These are phyloP conservation scores for Aspergillus melleus DNA, from an alignment of 2,329 filamentous ascomycete genomes.

Conservation along the genomic window DNA sequence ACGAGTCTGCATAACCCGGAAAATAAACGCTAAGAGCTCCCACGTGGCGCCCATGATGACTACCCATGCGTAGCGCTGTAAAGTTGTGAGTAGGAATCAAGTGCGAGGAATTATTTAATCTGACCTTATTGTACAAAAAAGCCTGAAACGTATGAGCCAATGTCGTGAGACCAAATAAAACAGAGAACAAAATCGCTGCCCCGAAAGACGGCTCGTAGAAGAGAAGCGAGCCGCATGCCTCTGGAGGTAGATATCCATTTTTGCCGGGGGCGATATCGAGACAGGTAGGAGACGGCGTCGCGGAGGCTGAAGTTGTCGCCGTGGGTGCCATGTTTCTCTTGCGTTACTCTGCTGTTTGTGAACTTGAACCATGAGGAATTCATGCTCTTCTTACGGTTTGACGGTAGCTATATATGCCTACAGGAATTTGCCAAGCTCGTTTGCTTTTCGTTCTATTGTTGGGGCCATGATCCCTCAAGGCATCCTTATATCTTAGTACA, in stretches of 20 bases:
- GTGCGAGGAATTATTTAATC: slow-evolving; percentile 20
- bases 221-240: slow-evolving; percentile 8
- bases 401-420: too few species aligned
- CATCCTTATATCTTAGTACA: too few species aligned
- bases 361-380: too few species aligned
- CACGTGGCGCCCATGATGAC: slow-evolving; percentile 47
- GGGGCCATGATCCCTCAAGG: too few species aligned
- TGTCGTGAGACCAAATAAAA: slow-evolving; percentile 32
- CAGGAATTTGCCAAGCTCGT: too few species aligned
- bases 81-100: neutral
- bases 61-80: slow-evolving; percentile 34
- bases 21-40: slow-evolving; percentile 44
- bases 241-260: neutral
- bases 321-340: neutral
- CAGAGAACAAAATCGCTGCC: slow-evolving; percentile 36
- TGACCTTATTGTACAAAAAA: slow-evolving; percentile 34
- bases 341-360: too few species aligned
- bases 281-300: neutral
- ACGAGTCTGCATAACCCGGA: slow-evolving; percentile 25
- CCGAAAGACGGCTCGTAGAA: slow-evolving; percentile 39
- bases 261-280: neutral
- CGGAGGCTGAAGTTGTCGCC: neutral
- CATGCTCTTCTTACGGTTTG: too few species aligned
- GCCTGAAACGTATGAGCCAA: slow-evolving; percentile 37
- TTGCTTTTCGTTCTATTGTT: too few species aligned